Evolutionary conservation across 2,329 filamentous ascomycete genomes (phyloP).

Genomic region (Salinomyces thailandicus): DNA sequence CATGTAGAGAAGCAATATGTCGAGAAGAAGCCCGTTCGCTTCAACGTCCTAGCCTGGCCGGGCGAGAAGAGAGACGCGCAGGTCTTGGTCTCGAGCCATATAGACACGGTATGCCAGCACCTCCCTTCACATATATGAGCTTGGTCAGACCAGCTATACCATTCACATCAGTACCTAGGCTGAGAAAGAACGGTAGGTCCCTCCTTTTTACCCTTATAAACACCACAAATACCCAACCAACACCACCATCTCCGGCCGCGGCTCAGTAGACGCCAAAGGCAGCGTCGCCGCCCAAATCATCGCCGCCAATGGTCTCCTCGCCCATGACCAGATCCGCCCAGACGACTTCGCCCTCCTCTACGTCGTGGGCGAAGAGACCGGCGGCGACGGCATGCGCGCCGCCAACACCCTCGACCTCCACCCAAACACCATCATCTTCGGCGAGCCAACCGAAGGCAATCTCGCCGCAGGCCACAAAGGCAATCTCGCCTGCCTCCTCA

Average conservation of each 20-base stretch:
- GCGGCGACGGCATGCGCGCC: conserved; percentile 67
- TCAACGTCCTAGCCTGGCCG: conserved; percentile 66
- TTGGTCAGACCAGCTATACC: conserved; percentile 80
- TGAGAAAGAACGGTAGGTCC: conserved; percentile 36
- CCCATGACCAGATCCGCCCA: conserved; percentile 30
- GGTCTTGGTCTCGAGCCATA: conserved; percentile 66
- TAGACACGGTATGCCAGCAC: conserved; percentile 51
- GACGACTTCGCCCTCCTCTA: conserved; percentile 45
- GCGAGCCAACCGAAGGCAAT: conserved; percentile 82
- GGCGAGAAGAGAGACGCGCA: conserved; percentile 41
- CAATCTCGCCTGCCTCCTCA: conserved; percentile 56
- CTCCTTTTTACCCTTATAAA: conserved; percentile 60
- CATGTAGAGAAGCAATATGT: conserved; percentile 51
- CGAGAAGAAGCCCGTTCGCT: conserved; percentile 39
- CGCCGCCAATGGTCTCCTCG: conserved; percentile 48
- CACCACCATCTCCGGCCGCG: conserved; percentile 49
- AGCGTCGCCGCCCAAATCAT: conserved; percentile 61
- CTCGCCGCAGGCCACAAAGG: conserved; percentile 91
- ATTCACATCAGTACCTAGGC: conserved; percentile 31
- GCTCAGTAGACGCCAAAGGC: conserved; percentile 53
- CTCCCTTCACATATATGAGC: not conserved
- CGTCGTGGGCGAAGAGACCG: conserved; percentile 72
- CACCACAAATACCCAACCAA: conserved; percentile 31
- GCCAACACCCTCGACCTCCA: conserved; percentile 39
- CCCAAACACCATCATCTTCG: conserved; percentile 66